phyloP scores from a whole-genome alignment of 148 eudicot species.

The Agrostemma githago region DNA sequence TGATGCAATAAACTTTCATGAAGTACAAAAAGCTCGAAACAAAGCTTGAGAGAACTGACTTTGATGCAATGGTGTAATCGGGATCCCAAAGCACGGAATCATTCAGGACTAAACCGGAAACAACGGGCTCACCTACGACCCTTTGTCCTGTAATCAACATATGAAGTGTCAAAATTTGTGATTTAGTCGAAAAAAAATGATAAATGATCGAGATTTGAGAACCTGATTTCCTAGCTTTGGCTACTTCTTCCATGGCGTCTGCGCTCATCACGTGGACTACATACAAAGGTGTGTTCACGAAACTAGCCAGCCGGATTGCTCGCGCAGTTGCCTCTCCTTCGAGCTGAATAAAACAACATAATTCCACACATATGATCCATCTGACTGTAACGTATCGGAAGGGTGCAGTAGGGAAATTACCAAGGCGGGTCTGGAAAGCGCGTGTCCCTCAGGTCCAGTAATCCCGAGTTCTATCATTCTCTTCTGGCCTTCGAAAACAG shows the following conservation, averaged over 20 bases:
- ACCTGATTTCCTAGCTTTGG: constrained; percentile 96
- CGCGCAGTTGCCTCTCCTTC: constrained; percentile 98
- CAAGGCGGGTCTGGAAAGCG: constrained; percentile 91
- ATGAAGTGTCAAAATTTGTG: not conserved
- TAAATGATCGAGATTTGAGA: not conserved
- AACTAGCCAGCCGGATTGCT: constrained; percentile 87
- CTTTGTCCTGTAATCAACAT: constrained; percentile 64
- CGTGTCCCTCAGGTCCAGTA: constrained; percentile 99
- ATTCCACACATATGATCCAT: too few relatives aligned
- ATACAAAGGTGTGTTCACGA: constrained; percentile 84
- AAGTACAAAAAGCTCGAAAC: constrained; percentile 1
- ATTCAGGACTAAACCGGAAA: constrained; percentile 74
- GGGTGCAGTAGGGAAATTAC: constrained; percentile 32
- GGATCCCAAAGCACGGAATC: constrained; percentile 94
- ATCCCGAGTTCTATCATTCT: constrained; percentile 97
- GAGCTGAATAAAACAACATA: constrained; percentile 43
- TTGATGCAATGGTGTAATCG: constrained; percentile 78
- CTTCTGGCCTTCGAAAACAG: constrained; percentile 97
- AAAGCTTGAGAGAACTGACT: constrained; percentile 37
- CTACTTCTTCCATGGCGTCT: constrained; percentile 96
- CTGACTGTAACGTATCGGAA: too few relatives aligned
- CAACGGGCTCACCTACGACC: constrained; percentile 89
- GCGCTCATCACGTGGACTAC: constrained; percentile 98
- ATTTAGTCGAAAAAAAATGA: not conserved
- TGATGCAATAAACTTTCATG: not conserved